Evolutionary conservation across 192 early-diverging fungal genomes (phyloP), one percentile per base, ranked within the genome.

Genomic region (Jimgerdemannia flammicorona): DNA sequence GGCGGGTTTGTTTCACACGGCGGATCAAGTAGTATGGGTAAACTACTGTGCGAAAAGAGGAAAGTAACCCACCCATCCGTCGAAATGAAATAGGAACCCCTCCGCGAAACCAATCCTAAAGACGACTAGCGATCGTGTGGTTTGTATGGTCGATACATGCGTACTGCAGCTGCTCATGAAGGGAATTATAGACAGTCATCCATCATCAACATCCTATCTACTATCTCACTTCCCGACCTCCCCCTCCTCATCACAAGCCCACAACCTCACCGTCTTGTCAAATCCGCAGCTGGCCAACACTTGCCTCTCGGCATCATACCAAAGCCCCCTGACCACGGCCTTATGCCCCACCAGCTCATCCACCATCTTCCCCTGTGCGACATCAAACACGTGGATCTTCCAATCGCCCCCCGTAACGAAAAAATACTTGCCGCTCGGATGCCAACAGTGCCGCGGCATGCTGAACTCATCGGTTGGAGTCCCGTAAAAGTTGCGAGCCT

Each of bases 401-500:
- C 39, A 68, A 77, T 93, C 91, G 44, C 80, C 82, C 18, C 89
- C 90, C 18, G 85, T 89, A 2, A 88, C 87, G 74, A 89, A 92
- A 63, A 95, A 84, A 49, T 86, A 89, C 44, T 82, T 80, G 14
- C 91, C 92, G 70, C 72, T 72, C 44, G 81, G 66, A 72, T 91
- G 82, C 88, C 89, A 93, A 39, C 72, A 78, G 78, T 91, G 89
- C 40, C 90, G 79, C 54, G 91, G 90, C n/a, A 86, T 86, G 44
- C 88, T 82, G 66, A 91, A 93, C 41, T 71, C 64, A 29, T 86
- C 86, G 6, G 86, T 80, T 7, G 86, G 84, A 10, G 85, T 79
- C 3, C 88, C 91, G 78, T 88, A 94, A 44, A 89, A 88, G 72
- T 90, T 92, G 69, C 86, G 84, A 9, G 88, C 73, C 43, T 90